A percentile compares a stretch with the other conserved stretches of the same genome.
These are phyloP conservation scores for Boletales sp. DNA, from an alignment of 768 basidiomycete species.

Conservation along the genomic window DNA sequence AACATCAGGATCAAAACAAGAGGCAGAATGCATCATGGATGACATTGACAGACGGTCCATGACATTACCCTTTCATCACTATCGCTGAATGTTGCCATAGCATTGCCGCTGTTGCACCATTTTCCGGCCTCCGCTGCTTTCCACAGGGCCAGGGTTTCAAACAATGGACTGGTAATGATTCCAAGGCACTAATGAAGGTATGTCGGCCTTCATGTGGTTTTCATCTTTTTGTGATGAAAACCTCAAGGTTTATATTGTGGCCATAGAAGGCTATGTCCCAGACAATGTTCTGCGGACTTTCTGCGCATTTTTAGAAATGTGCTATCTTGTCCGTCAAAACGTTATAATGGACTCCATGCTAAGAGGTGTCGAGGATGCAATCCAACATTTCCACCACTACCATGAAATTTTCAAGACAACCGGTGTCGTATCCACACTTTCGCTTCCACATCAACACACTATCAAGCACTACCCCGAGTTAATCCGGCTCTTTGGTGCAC, in stretches of 20 bases:
- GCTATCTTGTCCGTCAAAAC: neutral
- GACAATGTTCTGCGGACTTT: neutral
- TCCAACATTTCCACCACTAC: neutral
- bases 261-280: too few relatives aligned
- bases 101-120: neutral
- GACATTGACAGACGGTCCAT: neutral
- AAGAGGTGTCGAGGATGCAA: neutral
- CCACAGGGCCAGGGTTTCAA: neutral
- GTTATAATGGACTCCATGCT: neutral
- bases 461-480: neutral
- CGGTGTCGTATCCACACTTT: neutral
- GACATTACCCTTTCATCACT: too few relatives aligned
- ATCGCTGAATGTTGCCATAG: neutral
- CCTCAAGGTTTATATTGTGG: neutral
- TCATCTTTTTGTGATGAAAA: too few relatives aligned
- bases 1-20: too few relatives aligned
- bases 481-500: neutral
- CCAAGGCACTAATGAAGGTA: constrained; percentile 7
- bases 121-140: neutral
- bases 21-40: too few relatives aligned
- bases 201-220: too few relatives aligned
- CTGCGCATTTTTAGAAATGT: neutral
- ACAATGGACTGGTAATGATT: neutral
- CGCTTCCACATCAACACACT: neutral
- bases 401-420: neutral